These are phyloP conservation scores for Candida stauntonica DNA, from an alignment of 805 yeast genomes.

Conservation along the genomic window DNA sequence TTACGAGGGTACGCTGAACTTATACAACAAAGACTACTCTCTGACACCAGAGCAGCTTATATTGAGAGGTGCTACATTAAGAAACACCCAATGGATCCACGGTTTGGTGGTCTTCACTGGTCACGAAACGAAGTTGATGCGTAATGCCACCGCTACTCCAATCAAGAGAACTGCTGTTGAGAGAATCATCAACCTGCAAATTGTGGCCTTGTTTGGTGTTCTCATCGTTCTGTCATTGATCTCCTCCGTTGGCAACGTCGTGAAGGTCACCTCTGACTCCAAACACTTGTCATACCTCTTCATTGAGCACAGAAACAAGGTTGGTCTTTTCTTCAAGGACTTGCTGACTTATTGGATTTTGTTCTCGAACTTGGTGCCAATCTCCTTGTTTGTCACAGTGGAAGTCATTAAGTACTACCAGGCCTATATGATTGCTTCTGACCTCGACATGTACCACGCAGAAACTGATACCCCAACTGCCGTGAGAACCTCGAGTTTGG, in stretches of 20 bases:
- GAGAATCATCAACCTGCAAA: constrained; percentile 88
- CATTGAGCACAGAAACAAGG: constrained; percentile 63
- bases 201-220: constrained; percentile 79
- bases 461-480: constrained; percentile 91
- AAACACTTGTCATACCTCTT: constrained; percentile 57
- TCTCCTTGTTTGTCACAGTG: constrained; percentile 92
- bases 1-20: constrained; percentile 75
- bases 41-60: constrained; percentile 87
- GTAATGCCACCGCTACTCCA: constrained; percentile 98
- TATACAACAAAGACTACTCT: constrained; percentile 60
- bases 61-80: constrained; percentile 89
- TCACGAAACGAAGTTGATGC: constrained; percentile 96
- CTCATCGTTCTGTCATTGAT: constrained; percentile 70
- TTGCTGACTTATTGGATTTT: constrained; percentile 93
- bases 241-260: constrained; percentile 85
- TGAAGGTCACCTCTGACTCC: constrained; percentile 54
- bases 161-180: constrained; percentile 97
- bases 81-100: constrained; percentile 93
- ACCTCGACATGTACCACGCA: constrained; percentile 86
- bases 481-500: constrained; percentile 91
- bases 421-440: constrained; percentile 90
- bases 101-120: constrained; percentile 96
- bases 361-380: constrained; percentile 96
- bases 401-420: constrained; percentile 94
- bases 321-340: constrained; percentile 75